phyloP scores from a whole-genome alignment of 805 yeast species.

The Candida loeiensis region DNA sequence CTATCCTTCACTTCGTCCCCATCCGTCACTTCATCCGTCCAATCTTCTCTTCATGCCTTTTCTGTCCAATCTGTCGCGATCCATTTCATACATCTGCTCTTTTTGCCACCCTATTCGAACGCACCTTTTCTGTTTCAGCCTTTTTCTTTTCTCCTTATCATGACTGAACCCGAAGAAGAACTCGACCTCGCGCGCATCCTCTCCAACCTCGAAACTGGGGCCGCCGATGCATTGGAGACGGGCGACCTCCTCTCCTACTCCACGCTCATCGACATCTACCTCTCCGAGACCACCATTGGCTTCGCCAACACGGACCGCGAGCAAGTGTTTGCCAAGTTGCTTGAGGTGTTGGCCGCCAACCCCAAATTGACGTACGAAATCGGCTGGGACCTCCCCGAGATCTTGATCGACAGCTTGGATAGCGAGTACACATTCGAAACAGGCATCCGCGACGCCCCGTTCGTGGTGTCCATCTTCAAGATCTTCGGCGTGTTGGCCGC shows the following conservation, averaged over 20 bases:
- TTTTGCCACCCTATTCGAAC: no score
- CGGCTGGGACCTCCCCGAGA: constrained; percentile 89
- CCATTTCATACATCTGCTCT: no score
- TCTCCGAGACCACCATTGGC: constrained; percentile 40
- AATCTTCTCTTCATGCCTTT: no score
- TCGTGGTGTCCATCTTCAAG: constrained; percentile 37
- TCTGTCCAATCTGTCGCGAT: no score
- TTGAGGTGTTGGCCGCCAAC: constrained; percentile 39
- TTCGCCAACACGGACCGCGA: constrained; percentile 50
- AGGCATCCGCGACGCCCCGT: constrained; percentile 36
- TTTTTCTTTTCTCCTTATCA: neutral
- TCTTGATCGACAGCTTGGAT: constrained; percentile 55
- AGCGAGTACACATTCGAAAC: constrained; percentile 25
- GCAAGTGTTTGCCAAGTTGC: constrained; percentile 44
- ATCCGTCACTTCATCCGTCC: no score
- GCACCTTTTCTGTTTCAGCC: no score
- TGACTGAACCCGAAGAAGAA: constrained; percentile 16
- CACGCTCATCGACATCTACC: constrained; percentile 64
- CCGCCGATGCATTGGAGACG: constrained; percentile 38
- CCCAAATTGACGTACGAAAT: constrained; percentile 57
- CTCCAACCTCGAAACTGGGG: constrained; percentile 27
- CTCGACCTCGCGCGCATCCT: constrained; percentile 24
- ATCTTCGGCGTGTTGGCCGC: constrained; percentile 62
- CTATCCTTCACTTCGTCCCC: no score
- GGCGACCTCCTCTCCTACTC: constrained; percentile 67